Evolutionary conservation across 805 yeast genomes (phyloP).

Genomic region (Candida coquimbonensis): DNA sequence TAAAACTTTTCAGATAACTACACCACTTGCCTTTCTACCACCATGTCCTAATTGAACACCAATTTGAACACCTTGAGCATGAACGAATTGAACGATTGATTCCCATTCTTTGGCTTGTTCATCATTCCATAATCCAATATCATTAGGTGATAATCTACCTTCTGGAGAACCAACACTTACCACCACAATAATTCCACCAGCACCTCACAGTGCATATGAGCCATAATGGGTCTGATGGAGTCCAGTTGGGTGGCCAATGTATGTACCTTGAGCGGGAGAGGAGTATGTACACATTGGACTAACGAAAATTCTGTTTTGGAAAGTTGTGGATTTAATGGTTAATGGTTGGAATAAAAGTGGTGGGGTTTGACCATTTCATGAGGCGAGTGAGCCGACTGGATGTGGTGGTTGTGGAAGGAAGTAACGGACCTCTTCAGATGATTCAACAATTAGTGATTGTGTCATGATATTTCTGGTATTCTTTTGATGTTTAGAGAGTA

Average conservation of each 20-base stretch:
- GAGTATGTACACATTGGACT: constrained; percentile 53
- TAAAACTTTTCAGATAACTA: constrained; percentile 25
- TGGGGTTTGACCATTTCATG: constrained; percentile 7
- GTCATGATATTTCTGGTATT: not conserved
- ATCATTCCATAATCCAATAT: constrained; percentile 45
- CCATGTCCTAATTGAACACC: constrained; percentile 53
- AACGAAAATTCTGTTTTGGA: constrained; percentile 48
- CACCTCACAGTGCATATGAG: constrained; percentile 38
- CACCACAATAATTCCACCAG: constrained; percentile 43
- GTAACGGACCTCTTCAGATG: constrained; percentile 1
- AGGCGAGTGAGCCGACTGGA: constrained; percentile 1
- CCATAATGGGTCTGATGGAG: constrained; percentile 47
- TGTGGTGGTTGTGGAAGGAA: constrained; percentile 4
- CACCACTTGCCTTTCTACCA: constrained; percentile 41
- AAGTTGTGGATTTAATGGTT: constrained; percentile 11
- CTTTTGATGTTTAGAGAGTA: too few species aligned
- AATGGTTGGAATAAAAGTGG: constrained; percentile 19
- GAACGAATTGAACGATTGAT: constrained; percentile 38
- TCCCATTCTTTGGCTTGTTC: constrained; percentile 37
- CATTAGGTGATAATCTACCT: constrained; percentile 38
- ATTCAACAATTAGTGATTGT: constrained; percentile 2
- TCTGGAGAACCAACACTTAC: constrained; percentile 34
- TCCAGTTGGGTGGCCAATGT: constrained; percentile 34
- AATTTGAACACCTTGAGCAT: constrained; percentile 35
- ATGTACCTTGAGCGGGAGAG: constrained; percentile 20